Evolutionary conservation across 2,329 filamentous ascomycete genomes (phyloP).

Genomic region (Xylaria hypoxylon): DNA sequence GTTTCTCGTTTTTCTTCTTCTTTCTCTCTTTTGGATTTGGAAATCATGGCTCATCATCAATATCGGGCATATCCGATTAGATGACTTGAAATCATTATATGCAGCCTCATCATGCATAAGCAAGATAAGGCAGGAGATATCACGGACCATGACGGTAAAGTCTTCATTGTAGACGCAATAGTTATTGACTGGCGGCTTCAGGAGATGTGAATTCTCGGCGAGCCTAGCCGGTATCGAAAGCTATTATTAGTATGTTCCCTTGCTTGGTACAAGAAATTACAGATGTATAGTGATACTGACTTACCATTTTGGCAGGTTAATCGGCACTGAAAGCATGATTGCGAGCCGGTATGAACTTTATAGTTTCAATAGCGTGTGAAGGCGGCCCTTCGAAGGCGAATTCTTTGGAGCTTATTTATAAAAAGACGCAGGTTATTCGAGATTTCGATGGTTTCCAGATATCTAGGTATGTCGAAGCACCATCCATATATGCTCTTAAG

Average conservation of each 20-base stretch:
- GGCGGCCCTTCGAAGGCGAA: not conserved
- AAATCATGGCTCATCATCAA: not conserved
- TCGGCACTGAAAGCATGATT: slow-evolving; percentile 62
- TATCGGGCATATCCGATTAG: slow-evolving; percentile 5
- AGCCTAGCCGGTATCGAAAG: slow-evolving; percentile 69
- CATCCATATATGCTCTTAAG: not conserved
- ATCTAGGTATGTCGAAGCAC: not conserved
- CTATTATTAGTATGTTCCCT: slow-evolving; percentile 12
- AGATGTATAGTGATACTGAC: slow-evolving; percentile 42
- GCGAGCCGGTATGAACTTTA: slow-evolving; percentile 1
- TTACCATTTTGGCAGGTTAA: slow-evolving; percentile 71
- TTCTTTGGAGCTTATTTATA: slow-evolving; percentile 13
- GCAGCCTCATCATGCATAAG: not conserved
- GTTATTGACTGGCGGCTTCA: slow-evolving; percentile 96
- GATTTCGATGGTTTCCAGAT: not conserved
- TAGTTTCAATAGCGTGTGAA: not conserved
- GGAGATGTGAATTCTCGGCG: slow-evolving; percentile 87
- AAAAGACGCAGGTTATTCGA: not conserved
- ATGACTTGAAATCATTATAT: not conserved
- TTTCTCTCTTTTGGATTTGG: not conserved
- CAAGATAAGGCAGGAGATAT: not conserved
- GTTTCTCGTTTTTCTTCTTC: not conserved
- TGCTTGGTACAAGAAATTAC: not conserved
- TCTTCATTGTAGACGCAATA: slow-evolving; percentile 93
- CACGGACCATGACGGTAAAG: slow-evolving; percentile 80